phyloP scores from a whole-genome alignment of 2,329 filamentous ascomycete species.

The Cytospora piceicola region DNA sequence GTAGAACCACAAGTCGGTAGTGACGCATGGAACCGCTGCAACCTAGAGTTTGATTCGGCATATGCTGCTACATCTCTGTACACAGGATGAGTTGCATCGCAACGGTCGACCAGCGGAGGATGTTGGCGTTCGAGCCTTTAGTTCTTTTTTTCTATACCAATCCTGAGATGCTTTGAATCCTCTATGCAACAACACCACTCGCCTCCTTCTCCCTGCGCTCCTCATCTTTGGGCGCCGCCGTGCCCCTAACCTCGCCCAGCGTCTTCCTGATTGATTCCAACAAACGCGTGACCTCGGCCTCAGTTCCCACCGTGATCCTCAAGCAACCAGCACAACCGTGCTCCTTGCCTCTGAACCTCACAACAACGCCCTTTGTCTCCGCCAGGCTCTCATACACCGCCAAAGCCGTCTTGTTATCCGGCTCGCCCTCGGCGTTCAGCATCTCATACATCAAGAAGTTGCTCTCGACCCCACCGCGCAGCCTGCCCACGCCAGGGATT shows the following conservation, averaged over 20 bases:
- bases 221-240: constrained; percentile 37
- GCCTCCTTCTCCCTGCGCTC: constrained; percentile 43
- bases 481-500: constrained; percentile 77
- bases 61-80: background rate
- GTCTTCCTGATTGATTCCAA: constrained; percentile 65
- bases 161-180: background rate
- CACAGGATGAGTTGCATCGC: background rate
- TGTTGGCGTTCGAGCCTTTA: background rate
- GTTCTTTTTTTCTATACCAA: constrained; percentile 16
- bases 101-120: background rate
- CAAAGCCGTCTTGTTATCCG: constrained; percentile 78
- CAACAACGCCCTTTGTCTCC: constrained; percentile 85
- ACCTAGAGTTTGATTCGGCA: background rate
- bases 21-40: background rate
- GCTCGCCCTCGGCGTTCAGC: constrained; percentile 70
- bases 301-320: constrained; percentile 89
- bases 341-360: constrained; percentile 92
- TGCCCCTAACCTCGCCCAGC: constrained; percentile 50
- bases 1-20: background rate
- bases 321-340: constrained; percentile 86
- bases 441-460: constrained; percentile 95
- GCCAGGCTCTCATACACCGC: constrained; percentile 84
- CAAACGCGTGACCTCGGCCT: constrained; percentile 81
- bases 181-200: constrained; percentile 44
- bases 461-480: constrained; percentile 77